Evolutionary conservation across 257 asterid genomes (phyloP).

Genomic region (Nicotiana sylvestris): DNA sequence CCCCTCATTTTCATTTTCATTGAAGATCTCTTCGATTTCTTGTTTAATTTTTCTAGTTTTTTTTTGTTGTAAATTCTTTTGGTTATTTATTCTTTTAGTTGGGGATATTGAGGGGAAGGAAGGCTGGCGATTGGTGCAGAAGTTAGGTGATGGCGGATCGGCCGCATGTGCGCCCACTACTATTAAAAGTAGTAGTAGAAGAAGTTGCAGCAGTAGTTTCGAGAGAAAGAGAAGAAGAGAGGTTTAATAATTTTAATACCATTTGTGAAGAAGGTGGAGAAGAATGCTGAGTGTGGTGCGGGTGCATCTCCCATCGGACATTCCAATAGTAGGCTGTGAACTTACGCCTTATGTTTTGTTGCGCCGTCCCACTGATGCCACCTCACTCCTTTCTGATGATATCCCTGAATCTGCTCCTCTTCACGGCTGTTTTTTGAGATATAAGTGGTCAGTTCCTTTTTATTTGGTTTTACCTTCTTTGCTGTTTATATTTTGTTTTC

Average conservation of each 20-base stretch:
- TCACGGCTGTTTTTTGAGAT: slow-evolving; percentile 69
- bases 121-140: slow-evolving; percentile 60
- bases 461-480: not conserved
- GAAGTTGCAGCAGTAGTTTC: slow-evolving; percentile 11
- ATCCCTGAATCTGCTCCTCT: slow-evolving; percentile 66
- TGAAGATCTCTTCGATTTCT: not conserved
- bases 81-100: not conserved
- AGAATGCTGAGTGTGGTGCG: slow-evolving; percentile 89
- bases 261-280: slow-evolving; percentile 15
- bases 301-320: slow-evolving; percentile 87
- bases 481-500: not conserved
- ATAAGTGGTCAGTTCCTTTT: slow-evolving; percentile 57
- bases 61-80: not conserved
- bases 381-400: slow-evolving; percentile 48
- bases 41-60: not conserved
- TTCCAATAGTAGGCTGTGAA: slow-evolving; percentile 81
- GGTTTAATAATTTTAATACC: too few species aligned
- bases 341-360: slow-evolving; percentile 66
- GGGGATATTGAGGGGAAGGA: slow-evolving; percentile 13
- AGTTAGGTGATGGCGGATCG: slow-evolving; percentile 83
- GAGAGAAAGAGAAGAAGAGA: slow-evolving; percentile 3
- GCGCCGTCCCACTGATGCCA: slow-evolving; percentile 54
- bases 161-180: slow-evolving; percentile 56
- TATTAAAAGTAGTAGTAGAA: slow-evolving; percentile 4
- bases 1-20: not conserved